Evolutionary conservation across 164 flowering plant species (phyloP).

Genomic region (Chimonanthus praecox): DNA sequence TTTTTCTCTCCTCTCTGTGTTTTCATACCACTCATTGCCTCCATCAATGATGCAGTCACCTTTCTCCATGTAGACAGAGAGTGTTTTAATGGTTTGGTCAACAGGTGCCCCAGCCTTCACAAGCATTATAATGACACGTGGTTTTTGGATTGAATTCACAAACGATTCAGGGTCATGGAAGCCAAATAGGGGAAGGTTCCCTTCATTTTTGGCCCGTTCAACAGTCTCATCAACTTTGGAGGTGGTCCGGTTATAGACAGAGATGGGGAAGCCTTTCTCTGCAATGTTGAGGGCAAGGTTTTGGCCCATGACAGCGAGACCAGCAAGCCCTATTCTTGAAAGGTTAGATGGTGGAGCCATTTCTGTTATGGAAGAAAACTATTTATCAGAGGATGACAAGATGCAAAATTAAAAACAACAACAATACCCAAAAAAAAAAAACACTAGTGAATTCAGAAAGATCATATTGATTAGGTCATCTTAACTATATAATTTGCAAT

Average conservation of each 20-base stretch:
- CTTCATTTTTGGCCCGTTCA: conserved; percentile 63
- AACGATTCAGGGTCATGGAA: conserved; percentile 61
- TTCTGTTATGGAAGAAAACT: conserved; percentile 15
- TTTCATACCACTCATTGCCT: conserved; percentile 69
- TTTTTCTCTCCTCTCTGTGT: conserved; percentile 60
- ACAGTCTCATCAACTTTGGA: conserved; percentile 74
- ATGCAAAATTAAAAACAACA: no score
- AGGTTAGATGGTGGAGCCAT: conserved; percentile 28
- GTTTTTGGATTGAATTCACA: conserved; percentile 52
- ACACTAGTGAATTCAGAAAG: not conserved
- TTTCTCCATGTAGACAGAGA: conserved; percentile 54
- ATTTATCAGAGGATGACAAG: no score
- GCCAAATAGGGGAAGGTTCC: conserved; percentile 58
- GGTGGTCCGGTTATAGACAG: conserved; percentile 70
- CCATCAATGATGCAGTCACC: conserved; percentile 73
- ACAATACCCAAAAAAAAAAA: not conserved
- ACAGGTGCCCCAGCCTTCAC: conserved; percentile 72
- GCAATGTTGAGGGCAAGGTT: conserved; percentile 77
- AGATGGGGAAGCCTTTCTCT: conserved; percentile 74
- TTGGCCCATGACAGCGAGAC: conserved; percentile 82
- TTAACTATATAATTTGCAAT: not conserved
- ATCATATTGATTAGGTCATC: not conserved
- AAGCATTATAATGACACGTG: conserved; percentile 61
- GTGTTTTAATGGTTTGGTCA: conserved; percentile 57
- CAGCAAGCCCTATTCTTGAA: conserved; percentile 66